Base-by-base conservation (phyloP, 2,329 filamentous ascomycete species). In the Botryosphaeria dothidea region DNA sequence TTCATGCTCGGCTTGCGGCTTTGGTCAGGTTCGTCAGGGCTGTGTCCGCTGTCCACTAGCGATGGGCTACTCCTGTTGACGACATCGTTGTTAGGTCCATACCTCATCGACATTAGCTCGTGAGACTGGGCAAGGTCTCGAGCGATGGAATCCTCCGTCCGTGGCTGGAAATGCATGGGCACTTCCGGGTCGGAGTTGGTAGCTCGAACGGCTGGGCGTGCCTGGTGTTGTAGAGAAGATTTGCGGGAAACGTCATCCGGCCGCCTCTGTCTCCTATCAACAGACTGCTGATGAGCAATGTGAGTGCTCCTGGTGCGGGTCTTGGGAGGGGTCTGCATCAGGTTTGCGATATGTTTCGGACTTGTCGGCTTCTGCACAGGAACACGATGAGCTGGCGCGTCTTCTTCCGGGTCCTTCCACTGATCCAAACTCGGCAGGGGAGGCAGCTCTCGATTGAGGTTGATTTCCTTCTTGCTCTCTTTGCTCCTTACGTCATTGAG, bases 401-500 rank as follows among this genome's bases (percentile, higher is more conserved):
- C 54, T 13, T 48, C n/a, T 25, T 60, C 34, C 46, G 54, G 68
- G 9, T 64, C 66, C 45, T 74, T 73, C 74, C 75, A 78, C 36
- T 72, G 75, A 64, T 82, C 80, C 5, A 83, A 71, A 54, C 80
- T 77, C 6, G 81, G 81, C 11, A 83, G 67, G 3, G 81, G 81
- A 36, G 81, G 81, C 25, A 83, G 70, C 65, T 82, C 80, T 64
- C 81, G 72, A 68, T 83, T 83, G 34, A 83, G 72, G 62, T 83
- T 78, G 65, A 82, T 65, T 29, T 75, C 73, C 2, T 69, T 56
- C 61, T 75, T 77, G 27, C 67, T 67, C 23, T 75, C 73, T 13
- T 72, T 70, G 25, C 6, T 41, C 38, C 46, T 56, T 19, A 68
- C 70, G 29, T 68, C 70, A 23, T 68, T 65, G 19, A 71, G 71